Conservation (phyloP, 208 protist genomes). For the Tritrichomonas foetus region DNA sequence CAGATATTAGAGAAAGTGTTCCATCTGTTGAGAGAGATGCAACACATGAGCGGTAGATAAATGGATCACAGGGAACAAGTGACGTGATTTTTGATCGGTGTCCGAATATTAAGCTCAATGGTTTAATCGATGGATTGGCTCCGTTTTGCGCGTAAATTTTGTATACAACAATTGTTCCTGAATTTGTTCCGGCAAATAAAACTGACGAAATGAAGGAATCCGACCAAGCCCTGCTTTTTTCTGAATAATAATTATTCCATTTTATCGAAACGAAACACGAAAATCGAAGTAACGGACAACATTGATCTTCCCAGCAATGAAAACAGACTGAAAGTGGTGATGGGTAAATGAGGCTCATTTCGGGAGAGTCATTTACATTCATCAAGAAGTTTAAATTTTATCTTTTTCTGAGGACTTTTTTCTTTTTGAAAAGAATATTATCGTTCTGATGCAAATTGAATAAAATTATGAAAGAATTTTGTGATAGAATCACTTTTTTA, state of each 20-base stretch:
- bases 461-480: no score
- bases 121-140: not conserved
- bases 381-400: no score
- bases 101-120: slow-evolving; percentile 4
- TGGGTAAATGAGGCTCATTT: not conserved
- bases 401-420: no score
- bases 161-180: slow-evolving; percentile 24
- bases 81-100: not conserved
- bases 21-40: not conserved
- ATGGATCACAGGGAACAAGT: not conserved
- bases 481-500: no score
- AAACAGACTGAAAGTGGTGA: not conserved
- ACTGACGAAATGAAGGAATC: not conserved
- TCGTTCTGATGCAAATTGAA: no score
- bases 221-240: not conserved
- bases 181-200: not conserved
- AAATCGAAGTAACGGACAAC: not conserved
- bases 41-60: not conserved
- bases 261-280: not conserved
- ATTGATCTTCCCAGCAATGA: slow-evolving; percentile 34
- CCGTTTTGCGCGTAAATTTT: not conserved
- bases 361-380: no score
- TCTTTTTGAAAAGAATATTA: no score
- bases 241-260: not conserved
- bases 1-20: slow-evolving; percentile 17